phyloP scores from a whole-genome alignment of 352 stramenopile species.

The Peronospora destructor region DNA sequence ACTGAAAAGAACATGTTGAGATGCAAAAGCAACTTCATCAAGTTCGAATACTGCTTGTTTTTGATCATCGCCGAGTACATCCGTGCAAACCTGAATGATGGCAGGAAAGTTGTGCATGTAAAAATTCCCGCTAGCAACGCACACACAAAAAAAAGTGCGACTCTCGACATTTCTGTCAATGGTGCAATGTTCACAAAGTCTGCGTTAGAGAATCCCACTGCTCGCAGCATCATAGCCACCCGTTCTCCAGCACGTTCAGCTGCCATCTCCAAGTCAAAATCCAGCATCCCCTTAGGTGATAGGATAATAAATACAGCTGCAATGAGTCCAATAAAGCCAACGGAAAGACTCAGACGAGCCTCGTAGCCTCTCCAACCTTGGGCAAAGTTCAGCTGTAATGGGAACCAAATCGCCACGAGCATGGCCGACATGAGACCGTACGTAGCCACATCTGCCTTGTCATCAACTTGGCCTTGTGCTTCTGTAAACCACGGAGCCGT shows the following conservation, averaged over 20 bases:
- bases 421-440: slow-evolving; percentile 62
- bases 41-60: slow-evolving; percentile 24
- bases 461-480: neutral
- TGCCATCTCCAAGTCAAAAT: slow-evolving; percentile 62
- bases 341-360: slow-evolving; percentile 41
- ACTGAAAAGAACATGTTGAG: slow-evolving; percentile 65
- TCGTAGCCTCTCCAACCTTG: slow-evolving; percentile 58
- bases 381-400: slow-evolving; percentile 62
- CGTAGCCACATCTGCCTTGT: slow-evolving; percentile 45
- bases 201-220: slow-evolving; percentile 52
- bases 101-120: slow-evolving; percentile 57
- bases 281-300: slow-evolving; percentile 46
- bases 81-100: slow-evolving; percentile 66
- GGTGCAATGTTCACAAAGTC: slow-evolving; percentile 47
- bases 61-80: slow-evolving; percentile 73
- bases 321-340: slow-evolving; percentile 55
- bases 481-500: slow-evolving; percentile 15
- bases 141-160: slow-evolving; percentile 31
- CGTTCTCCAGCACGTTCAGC: slow-evolving; percentile 30
- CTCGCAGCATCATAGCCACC: slow-evolving; percentile 43
- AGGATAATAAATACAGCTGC: slow-evolving; percentile 54
- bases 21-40: slow-evolving; percentile 51
- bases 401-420: slow-evolving; percentile 66
- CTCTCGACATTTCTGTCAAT: slow-evolving; percentile 19
- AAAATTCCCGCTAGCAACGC: slow-evolving; percentile 46